Evolutionary conservation across 208 protist genomes (phyloP).

Genomic region (Acanthamoeba castellanii): DNA sequence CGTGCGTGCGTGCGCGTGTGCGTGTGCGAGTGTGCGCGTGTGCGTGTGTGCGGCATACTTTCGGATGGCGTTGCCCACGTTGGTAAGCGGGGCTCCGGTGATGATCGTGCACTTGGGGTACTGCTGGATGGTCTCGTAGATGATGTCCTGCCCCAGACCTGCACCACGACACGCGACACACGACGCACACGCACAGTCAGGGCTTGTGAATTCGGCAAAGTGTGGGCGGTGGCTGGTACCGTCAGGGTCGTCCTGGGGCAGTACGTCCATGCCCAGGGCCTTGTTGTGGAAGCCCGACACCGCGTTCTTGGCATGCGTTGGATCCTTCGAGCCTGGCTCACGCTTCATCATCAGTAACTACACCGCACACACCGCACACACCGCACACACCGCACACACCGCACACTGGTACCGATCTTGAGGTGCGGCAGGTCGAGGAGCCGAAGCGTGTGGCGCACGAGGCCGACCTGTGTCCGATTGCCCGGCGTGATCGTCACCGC

Average conservation of each 20-base stretch:
- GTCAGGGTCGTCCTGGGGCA: constrained; percentile 20
- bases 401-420: background rate
- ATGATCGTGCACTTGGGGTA: background rate
- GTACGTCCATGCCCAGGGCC: background rate
- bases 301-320: background rate
- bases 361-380: too few species aligned
- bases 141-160: background rate
- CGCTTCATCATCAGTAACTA: too few species aligned
- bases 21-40: too few species aligned
- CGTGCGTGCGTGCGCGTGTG: too few species aligned
- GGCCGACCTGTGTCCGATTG: background rate
- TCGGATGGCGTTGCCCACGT: background rate
- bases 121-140: constrained; percentile 46
- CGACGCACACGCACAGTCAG: background rate
- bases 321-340: background rate
- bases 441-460: background rate
- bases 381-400: too few species aligned
- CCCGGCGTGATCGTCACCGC: constrained; percentile 42
- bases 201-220: too few species aligned
- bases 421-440: background rate
- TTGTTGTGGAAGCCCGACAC: constrained; percentile 20
- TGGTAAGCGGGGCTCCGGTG: constrained; percentile 12
- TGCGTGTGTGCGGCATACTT: too few species aligned
- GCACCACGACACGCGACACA: background rate
- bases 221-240: background rate